Conservation (phyloP, 768 basidiomycete genomes). For the Russula olivacea region DNA sequence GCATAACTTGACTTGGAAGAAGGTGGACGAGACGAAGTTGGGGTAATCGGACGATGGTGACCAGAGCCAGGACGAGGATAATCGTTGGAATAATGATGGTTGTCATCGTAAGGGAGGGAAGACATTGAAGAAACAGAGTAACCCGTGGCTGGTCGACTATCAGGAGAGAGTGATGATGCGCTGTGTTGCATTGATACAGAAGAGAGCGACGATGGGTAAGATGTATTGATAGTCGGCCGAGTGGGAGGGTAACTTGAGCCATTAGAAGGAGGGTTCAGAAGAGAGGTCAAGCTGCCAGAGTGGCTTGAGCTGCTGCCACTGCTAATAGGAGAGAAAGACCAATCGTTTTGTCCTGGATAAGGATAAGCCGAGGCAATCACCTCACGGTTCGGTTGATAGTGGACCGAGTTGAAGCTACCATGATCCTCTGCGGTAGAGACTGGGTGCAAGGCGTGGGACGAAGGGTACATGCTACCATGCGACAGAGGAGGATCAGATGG, state of each 20-base stretch:
- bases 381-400: conserved; percentile 32
- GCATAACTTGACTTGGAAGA: conserved; percentile 58
- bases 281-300: conserved; percentile 68
- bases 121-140: conserved; percentile 83
- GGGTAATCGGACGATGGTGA: conserved; percentile 59
- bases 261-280: conserved; percentile 59
- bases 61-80: conserved; percentile 71
- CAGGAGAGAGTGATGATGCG: conserved; percentile 69
- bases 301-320: conserved; percentile 56
- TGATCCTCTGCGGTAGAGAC: conserved; percentile 69
- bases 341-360: conserved; percentile 57
- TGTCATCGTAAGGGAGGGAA: conserved; percentile 51
- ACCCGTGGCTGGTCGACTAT: conserved; percentile 79
- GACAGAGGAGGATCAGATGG: conserved; percentile 68
- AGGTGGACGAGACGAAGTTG: conserved; percentile 59
- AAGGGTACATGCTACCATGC: conserved; percentile 51
- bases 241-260: conserved; percentile 43
- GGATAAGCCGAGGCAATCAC: conserved; percentile 52
- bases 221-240: conserved; percentile 64
- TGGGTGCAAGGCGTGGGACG: conserved; percentile 57
- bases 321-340: conserved; percentile 38
- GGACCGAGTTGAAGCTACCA: conserved; percentile 41
- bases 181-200: conserved; percentile 49
- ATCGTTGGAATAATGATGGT: conserved; percentile 39
- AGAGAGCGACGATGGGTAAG: conserved; percentile 43